Evolutionary conservation across 2,329 filamentous ascomycete genomes (phyloP).

Genomic region (Pseudogymnoascus sp.): DNA sequence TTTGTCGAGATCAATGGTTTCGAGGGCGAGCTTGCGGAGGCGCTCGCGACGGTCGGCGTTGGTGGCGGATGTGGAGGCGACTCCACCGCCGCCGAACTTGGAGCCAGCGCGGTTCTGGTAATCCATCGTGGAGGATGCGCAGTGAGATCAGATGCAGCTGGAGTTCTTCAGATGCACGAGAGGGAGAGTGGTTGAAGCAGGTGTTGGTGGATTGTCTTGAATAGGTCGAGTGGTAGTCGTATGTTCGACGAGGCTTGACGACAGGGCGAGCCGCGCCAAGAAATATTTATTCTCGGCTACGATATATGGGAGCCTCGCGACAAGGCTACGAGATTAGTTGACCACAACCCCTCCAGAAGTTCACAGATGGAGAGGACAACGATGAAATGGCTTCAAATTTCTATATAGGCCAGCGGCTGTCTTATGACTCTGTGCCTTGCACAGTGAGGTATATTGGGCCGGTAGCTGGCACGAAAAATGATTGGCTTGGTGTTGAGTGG

Average conservation of each 20-base stretch:
- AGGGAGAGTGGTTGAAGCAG: neutral
- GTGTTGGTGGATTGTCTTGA: neutral
- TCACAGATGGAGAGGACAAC: neutral
- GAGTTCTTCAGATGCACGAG: neutral
- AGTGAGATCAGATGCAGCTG: neutral
- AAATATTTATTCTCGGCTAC: constrained; percentile 7
- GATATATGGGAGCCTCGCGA: neutral
- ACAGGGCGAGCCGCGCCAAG: constrained; percentile 3
- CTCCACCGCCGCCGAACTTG: constrained; percentile 95
- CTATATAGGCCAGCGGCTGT: constrained; percentile 65
- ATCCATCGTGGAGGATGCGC: constrained; percentile 42
- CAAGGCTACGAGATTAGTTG: constrained; percentile 5
- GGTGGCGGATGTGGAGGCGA: constrained; percentile 84
- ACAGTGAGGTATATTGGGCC: constrained; percentile 77
- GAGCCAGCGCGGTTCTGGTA: constrained; percentile 90
- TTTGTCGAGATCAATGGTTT: constrained; percentile 98
- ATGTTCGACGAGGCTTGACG: neutral
- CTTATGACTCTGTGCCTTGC: constrained; percentile 67
- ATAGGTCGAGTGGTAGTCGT: neutral
- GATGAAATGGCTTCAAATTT: constrained; percentile 20
- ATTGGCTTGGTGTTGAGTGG: constrained; percentile 95
- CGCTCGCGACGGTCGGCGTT: constrained; percentile 97
- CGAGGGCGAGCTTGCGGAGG: constrained; percentile 92
- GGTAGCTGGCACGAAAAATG: constrained; percentile 66
- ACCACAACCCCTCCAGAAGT: neutral